A percentile compares a stretch with the other conserved stretches of the same genome.
These are phyloP conservation scores for Stramenopiles sp. DNA, from an alignment of 352 stramenopile genomes.

Conservation along the genomic window DNA sequence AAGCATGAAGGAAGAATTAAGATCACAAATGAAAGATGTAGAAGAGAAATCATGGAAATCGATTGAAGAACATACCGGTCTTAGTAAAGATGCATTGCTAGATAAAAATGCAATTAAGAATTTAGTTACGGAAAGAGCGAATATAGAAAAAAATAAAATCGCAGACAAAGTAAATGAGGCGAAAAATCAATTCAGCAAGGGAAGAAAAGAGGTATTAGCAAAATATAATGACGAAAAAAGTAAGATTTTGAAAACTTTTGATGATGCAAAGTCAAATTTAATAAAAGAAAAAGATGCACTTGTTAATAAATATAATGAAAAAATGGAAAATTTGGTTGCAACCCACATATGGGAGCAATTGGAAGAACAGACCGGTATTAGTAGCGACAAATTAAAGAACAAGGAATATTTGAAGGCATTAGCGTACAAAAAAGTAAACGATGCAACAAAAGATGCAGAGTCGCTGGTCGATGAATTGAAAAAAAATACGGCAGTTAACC, in stretches of 20 bases:
- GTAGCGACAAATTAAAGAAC: background rate
- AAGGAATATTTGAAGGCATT: background rate
- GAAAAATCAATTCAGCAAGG: background rate
- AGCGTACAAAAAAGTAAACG: background rate
- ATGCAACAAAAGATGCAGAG: background rate
- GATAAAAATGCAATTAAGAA: background rate
- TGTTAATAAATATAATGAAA: background rate
- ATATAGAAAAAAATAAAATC: no score
- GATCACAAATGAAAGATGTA: background rate
- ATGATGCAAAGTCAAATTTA: background rate
- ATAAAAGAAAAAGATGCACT: background rate
- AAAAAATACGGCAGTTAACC: conserved; percentile 1
- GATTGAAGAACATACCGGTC: background rate
- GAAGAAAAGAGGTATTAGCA: background rate
- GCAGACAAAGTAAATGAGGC: no score
- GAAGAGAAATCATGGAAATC: background rate
- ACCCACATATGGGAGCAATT: background rate
- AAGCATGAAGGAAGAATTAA: background rate
- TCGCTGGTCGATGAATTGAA: background rate
- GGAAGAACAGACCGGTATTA: background rate
- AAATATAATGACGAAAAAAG: background rate
- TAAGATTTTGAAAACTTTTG: background rate
- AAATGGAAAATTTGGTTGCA: background rate
- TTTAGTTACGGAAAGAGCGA: no score
- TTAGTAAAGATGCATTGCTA: background rate